A percentile compares a stretch with the other conserved stretches of the same genome.
Conservation (phyloP, 1,139 yeast species). For the Sugiyamaella sp. region DNA sequence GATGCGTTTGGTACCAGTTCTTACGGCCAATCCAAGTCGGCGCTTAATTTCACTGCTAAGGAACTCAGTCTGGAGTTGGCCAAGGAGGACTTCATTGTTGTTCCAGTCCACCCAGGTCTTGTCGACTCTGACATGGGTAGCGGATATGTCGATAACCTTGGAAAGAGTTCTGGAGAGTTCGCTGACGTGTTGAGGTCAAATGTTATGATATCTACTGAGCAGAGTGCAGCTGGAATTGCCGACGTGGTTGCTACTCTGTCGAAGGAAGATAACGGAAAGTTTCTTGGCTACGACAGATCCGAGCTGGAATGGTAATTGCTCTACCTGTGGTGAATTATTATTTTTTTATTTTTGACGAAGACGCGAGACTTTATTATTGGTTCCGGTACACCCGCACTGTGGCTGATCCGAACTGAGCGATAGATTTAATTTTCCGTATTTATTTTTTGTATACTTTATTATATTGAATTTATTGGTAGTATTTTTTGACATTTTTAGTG, state of each 20-base stretch:
- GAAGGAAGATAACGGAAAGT: slow-evolving; percentile 20
- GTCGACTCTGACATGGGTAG: slow-evolving; percentile 31
- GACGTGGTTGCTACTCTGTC: slow-evolving; percentile 12
- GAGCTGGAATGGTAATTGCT: neutral
- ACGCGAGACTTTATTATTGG: too few relatives aligned
- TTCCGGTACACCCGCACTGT: too few relatives aligned
- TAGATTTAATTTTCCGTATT: too few relatives aligned
- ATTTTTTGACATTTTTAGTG: too few relatives aligned
- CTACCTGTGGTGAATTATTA: too few relatives aligned
- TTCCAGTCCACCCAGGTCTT: slow-evolving; percentile 43
- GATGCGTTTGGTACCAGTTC: slow-evolving; percentile 24
- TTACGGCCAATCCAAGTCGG: slow-evolving; percentile 46
- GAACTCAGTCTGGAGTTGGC: slow-evolving; percentile 35
- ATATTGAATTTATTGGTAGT: too few relatives aligned
- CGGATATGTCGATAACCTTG: neutral
- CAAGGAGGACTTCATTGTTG: slow-evolving; percentile 38
- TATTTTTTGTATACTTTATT: too few relatives aligned
- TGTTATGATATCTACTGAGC: neutral
- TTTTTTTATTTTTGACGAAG: too few relatives aligned
- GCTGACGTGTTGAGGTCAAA: neutral
- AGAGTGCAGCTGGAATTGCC: neutral
- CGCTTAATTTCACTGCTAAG: slow-evolving; percentile 38
- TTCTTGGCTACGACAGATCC: slow-evolving; percentile 19
- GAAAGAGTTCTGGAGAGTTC: neutral
- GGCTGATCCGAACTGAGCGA: too few relatives aligned